phyloP scores from a whole-genome alignment of 2,329 filamentous ascomycete genomes.

The Aspergillus sp. region DNA sequence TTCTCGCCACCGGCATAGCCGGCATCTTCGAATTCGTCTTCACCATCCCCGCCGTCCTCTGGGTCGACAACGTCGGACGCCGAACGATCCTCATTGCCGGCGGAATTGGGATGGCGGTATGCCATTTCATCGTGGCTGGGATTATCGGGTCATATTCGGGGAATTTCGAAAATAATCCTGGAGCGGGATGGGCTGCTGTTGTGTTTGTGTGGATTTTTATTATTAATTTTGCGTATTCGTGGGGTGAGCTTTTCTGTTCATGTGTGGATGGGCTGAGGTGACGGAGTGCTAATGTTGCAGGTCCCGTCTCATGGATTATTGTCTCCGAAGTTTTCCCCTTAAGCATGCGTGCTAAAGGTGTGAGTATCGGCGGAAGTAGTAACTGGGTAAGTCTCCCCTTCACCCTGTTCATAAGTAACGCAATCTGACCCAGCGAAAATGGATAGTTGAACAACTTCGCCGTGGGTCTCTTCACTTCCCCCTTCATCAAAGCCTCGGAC shows the following conservation, averaged over 20 bases:
- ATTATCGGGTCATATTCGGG: slow-evolving; percentile 60
- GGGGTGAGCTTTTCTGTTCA: slow-evolving; percentile 34
- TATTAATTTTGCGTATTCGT: slow-evolving; percentile 67
- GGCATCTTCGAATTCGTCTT: slow-evolving; percentile 35
- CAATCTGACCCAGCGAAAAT: too few species aligned
- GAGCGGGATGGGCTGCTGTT: slow-evolving; percentile 64
- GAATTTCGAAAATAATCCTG: slow-evolving; percentile 50
- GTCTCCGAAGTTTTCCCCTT: slow-evolving; percentile 68
- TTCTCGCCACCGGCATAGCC: slow-evolving; percentile 35
- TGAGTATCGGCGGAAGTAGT: slow-evolving; percentile 24
- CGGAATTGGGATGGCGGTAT: slow-evolving; percentile 62
- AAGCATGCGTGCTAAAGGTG: slow-evolving; percentile 56
- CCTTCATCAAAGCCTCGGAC: slow-evolving; percentile 56
- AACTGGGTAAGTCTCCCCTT: slow-evolving; percentile 25
- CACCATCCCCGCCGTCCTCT: slow-evolving; percentile 36
- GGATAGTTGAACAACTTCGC: slow-evolving; percentile 52
- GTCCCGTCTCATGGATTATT: slow-evolving; percentile 65
- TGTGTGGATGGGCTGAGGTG: too few species aligned
- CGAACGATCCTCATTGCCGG: slow-evolving; percentile 40
- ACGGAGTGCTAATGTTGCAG: slow-evolving; percentile 2
- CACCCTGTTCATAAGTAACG: not conserved
- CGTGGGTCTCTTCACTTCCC: slow-evolving; percentile 63
- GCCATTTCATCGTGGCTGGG: slow-evolving; percentile 64
- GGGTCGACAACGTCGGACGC: slow-evolving; percentile 36
- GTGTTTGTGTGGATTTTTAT: slow-evolving; percentile 61